These are phyloP conservation scores for Sugiyamaella novakii DNA, from an alignment of 1,139 yeast species.

Conservation along the genomic window DNA sequence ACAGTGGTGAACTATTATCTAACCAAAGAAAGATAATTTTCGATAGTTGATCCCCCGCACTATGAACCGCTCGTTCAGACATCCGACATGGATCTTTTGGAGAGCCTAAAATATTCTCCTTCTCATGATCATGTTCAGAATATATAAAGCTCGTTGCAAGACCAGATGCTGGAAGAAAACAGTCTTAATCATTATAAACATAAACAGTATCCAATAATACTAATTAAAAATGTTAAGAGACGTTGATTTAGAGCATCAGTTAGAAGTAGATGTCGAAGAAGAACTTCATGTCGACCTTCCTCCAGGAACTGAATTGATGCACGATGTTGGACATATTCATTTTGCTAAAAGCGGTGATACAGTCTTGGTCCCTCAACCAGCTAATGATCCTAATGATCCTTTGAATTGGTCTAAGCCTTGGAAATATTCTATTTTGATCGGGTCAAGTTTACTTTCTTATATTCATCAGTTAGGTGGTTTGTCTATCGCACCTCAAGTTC, in stretches of 20 bases:
- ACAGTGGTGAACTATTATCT: too few species aligned
- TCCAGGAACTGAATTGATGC: conserved; percentile 53
- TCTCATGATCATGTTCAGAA: too few species aligned
- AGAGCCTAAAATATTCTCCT: too few species aligned
- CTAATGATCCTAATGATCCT: conserved; percentile 39
- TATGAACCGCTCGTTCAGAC: too few species aligned
- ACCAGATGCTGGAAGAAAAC: neutral
- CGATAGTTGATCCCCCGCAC: too few species aligned
- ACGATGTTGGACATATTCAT: conserved; percentile 46
- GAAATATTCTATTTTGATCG: conserved; percentile 32
- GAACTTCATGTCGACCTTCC: conserved; percentile 36
- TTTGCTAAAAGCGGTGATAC: conserved; percentile 43
- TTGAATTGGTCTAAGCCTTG: conserved; percentile 37
- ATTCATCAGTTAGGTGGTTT: conserved; percentile 35
- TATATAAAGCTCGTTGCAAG: neutral
- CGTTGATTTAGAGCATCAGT: conserved; percentile 7
- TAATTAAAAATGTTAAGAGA: conserved; percentile 6
- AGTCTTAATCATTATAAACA: neutral
- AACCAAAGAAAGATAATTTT: too few species aligned
- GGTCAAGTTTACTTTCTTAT: conserved; percentile 32
- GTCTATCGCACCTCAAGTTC: conserved; percentile 30
- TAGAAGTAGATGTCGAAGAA: conserved; percentile 10
- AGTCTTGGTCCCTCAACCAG: conserved; percentile 42
- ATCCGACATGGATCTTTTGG: too few species aligned
- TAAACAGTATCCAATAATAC: neutral